Conservation (phyloP, 1,284 basidiomycete species). For the Ganoderma sp. region DNA sequence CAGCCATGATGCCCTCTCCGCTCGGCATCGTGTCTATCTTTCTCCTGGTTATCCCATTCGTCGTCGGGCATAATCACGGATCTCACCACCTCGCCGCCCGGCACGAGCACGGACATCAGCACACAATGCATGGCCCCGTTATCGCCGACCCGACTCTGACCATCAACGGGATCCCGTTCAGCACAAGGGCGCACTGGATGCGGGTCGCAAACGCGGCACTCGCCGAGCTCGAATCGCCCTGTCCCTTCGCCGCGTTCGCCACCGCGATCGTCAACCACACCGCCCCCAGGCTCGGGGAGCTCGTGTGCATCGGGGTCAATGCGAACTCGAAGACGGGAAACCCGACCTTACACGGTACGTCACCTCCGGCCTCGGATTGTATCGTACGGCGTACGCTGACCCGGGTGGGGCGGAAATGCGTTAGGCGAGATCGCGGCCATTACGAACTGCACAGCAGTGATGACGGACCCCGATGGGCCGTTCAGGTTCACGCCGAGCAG, state of each 20-base stretch:
- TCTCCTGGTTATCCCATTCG: background rate
- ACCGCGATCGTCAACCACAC: slow-evolving; percentile 31
- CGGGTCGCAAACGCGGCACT: slow-evolving; percentile 25
- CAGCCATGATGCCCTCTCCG: slow-evolving; percentile 1
- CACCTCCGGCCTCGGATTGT: background rate
- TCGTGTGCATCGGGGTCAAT: slow-evolving; percentile 30
- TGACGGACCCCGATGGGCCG: slow-evolving; percentile 27
- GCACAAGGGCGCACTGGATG: slow-evolving; percentile 26
- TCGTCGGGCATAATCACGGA: background rate
- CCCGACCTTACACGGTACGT: slow-evolving; percentile 26
- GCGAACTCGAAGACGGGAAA: slow-evolving; percentile 18
- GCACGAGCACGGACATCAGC: background rate
- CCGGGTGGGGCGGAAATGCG: background rate
- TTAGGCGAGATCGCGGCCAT: slow-evolving; percentile 30
- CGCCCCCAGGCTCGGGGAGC: slow-evolving; percentile 19
- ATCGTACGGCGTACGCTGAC: background rate
- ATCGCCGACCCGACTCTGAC: slow-evolving; percentile 13
- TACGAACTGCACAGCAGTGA: slow-evolving; percentile 27
- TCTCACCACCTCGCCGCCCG: background rate
- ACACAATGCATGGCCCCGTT: background rate
- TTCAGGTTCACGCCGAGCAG: slow-evolving; percentile 22
- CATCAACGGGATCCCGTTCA: slow-evolving; percentile 24
- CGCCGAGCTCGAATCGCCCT: slow-evolving; percentile 22
- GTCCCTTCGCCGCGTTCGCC: slow-evolving; percentile 27
- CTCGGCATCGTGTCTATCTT: background rate